phyloP scores from a whole-genome alignment of 2,329 filamentous ascomycete genomes.

The Amauroascus verrucosus region DNA sequence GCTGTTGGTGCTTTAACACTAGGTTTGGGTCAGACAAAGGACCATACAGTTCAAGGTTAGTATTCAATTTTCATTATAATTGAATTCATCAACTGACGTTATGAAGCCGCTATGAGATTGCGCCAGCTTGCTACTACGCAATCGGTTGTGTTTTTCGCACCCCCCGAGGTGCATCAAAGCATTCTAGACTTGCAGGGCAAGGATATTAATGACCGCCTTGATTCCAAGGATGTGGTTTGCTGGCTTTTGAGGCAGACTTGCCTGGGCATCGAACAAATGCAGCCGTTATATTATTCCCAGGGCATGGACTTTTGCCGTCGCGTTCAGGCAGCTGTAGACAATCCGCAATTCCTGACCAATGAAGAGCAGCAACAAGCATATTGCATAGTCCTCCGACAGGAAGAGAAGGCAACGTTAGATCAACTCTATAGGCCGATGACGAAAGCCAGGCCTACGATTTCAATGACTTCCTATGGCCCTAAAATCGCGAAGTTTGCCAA shows the following conservation, averaged over 20 bases:
- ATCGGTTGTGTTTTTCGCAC: slow-evolving; percentile 44
- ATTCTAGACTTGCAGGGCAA: slow-evolving; percentile 43
- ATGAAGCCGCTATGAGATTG: slow-evolving; percentile 53
- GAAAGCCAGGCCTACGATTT: slow-evolving; percentile 19
- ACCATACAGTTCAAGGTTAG: slow-evolving; percentile 53
- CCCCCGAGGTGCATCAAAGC: slow-evolving; percentile 52
- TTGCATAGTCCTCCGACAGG: slow-evolving; percentile 39
- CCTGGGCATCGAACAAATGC: slow-evolving; percentile 47
- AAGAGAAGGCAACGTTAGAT: slow-evolving; percentile 48
- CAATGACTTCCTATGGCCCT: slow-evolving; percentile 9
- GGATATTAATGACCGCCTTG: slow-evolving; percentile 19
- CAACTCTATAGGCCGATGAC: slow-evolving; percentile 42
- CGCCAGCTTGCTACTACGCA: slow-evolving; percentile 50
- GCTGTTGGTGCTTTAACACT: slow-evolving; percentile 56
- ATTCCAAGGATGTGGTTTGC: slow-evolving; percentile 44
- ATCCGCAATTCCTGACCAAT: slow-evolving; percentile 36
- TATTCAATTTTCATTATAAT: not conserved
- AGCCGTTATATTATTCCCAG: slow-evolving; percentile 50
- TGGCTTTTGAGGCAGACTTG: slow-evolving; percentile 60
- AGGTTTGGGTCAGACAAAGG: slow-evolving; percentile 53
- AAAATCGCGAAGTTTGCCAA: slow-evolving; percentile 26
- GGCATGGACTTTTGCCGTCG: slow-evolving; percentile 52
- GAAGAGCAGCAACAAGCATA: slow-evolving; percentile 31
- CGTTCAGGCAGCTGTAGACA: slow-evolving; percentile 39
- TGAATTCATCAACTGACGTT: slow-evolving; percentile 7